phyloP scores from a whole-genome alignment of 2,329 filamentous ascomycete species.

The Beauveria scarabaeidicola region DNA sequence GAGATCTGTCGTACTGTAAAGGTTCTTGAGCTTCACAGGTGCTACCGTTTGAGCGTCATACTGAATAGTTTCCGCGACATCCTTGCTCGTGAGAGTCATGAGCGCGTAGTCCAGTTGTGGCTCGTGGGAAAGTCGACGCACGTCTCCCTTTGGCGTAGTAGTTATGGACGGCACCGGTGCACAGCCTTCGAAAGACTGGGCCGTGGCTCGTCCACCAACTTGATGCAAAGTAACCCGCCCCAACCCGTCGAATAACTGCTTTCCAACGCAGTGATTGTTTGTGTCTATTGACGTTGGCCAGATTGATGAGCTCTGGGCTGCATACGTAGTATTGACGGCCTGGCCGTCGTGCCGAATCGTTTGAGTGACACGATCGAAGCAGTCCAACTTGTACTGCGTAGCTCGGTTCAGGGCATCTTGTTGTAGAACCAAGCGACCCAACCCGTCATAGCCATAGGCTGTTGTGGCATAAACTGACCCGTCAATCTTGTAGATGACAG shows the following conservation, averaged over 20 bases:
- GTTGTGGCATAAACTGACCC: neutral
- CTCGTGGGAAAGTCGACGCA: neutral
- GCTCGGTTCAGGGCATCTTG: neutral
- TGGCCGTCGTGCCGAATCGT: neutral
- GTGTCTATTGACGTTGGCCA: neutral
- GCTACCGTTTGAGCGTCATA: neutral
- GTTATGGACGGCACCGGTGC: neutral
- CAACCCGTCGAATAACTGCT: neutral
- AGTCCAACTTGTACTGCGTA: neutral
- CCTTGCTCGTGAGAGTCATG: neutral
- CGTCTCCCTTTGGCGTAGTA: neutral
- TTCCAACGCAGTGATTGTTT: neutral
- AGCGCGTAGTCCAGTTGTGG: neutral
- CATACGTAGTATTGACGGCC: neutral
- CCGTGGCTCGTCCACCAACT: neutral
- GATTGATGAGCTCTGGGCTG: neutral
- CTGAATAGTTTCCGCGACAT: neutral
- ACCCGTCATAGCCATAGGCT: neutral
- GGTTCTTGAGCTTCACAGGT: neutral
- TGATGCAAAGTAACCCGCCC: neutral
- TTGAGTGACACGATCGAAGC: neutral
- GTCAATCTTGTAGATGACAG: neutral
- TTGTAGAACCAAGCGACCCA: neutral
- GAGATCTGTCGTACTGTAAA: neutral
- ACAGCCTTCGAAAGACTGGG: neutral